Evolutionary conservation across 495 filamentous ascomycete genomes (phyloP).

Genomic region (Trichoderma gamsii): DNA sequence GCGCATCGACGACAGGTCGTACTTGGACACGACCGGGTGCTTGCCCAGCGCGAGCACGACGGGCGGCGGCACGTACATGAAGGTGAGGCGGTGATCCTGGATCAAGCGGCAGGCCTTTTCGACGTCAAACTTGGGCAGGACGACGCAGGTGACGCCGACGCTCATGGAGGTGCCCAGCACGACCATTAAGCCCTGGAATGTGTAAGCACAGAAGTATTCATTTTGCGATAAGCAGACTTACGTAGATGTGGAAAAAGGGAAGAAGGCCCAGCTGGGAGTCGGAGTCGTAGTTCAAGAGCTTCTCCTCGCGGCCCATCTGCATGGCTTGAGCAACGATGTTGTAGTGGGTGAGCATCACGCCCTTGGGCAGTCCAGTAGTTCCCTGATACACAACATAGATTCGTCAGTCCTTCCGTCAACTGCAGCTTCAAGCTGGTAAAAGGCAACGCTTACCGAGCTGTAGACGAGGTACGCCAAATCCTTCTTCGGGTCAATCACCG

Average conservation of each 20-base stretch:
- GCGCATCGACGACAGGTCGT: conserved; percentile 70
- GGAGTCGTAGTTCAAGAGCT: conserved; percentile 52
- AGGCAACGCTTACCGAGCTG: conserved; percentile 39
- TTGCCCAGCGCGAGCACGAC: conserved; percentile 77
- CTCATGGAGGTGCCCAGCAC: conserved; percentile 59
- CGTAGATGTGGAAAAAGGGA: conserved; percentile 94
- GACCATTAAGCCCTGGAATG: conserved; percentile 17
- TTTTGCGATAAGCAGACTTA: conserved; percentile 24
- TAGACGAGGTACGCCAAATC: conserved; percentile 71
- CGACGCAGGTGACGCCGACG: conserved; percentile 60
- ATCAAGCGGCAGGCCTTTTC: conserved; percentile 69
- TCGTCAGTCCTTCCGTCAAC: background rate
- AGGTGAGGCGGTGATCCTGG: conserved; percentile 69
- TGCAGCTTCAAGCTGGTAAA: background rate
- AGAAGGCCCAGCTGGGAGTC: conserved; percentile 73
- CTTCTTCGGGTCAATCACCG: conserved; percentile 46
- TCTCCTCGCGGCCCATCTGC: conserved; percentile 55
- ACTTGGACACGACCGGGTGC: conserved; percentile 66
- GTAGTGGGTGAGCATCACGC: conserved; percentile 78
- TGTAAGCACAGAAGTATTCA: conserved; percentile 23
- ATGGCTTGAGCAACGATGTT: conserved; percentile 74
- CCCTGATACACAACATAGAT: conserved; percentile 33
- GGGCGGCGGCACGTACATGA: conserved; percentile 78
- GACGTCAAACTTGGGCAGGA: conserved; percentile 83
- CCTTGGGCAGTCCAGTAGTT: conserved; percentile 90